Evolutionary conservation across 2,329 filamentous ascomycete species (phyloP), one percentile per base, ranked within the genome.

Genomic region (Diplodia seriata): DNA sequence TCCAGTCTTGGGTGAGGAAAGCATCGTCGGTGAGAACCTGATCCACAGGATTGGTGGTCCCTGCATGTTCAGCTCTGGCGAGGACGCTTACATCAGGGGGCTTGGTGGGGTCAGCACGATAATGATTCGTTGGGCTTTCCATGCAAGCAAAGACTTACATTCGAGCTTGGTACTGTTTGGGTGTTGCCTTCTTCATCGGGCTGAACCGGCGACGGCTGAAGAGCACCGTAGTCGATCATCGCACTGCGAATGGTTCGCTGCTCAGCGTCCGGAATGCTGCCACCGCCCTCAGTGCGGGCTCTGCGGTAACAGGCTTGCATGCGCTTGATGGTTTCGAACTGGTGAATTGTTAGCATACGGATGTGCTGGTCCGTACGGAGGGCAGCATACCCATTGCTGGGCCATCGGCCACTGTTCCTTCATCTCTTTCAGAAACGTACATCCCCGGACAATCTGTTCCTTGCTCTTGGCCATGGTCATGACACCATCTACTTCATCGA

Each of bases 301-400:
- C 76, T 77, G 55, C 76, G 74, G 68, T 80, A 80, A 70, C 78
- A 80, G 0, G 75, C 78, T 56, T 80, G 78, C 78, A 80, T 80
- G 68, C 78, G 78, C 66, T 79, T 80, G 70, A 80, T 80, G 1
- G 78, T 80, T 50, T 80, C 77, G 38, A 78, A 79, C 77, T 79
- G 33, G 4, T 12, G 2, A 15, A 2, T 15, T 40, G 31, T 67
- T 20, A 56, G 36, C 7, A 55, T 8, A 47, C 20, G 7, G 23
- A 20, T 6, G 4, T 20, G 4, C 2, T 14, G 43, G 8, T 5
- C 43, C 8, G n/a, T 20, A 47, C 43, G 43, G 9, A 47, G 20
- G 43, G 18, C 2, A 12, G 31, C 18, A 33, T 65, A 77, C 77
- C 78, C 78, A 80, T 63, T 77, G 79, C 31, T 76, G 76, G 8